Conservation (phyloP, 2,329 filamentous ascomycete species). For the Pseudopyricularia javanii region DNA sequence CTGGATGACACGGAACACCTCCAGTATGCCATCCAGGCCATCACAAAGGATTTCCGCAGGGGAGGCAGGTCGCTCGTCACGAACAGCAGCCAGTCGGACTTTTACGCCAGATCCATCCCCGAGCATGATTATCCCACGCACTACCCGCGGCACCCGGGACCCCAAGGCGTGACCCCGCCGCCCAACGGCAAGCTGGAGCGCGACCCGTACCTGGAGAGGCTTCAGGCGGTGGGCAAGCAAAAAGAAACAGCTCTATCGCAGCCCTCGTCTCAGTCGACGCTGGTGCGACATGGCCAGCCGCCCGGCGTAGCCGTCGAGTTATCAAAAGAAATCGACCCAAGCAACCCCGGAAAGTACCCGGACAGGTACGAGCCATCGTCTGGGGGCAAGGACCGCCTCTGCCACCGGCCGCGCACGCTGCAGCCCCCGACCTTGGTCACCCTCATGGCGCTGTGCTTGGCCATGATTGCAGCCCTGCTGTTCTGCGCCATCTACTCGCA, state of each 20-base stretch:
- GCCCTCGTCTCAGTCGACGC: constrained; percentile 7
- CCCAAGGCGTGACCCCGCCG: neutral
- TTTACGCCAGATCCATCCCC: neutral
- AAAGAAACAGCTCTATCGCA: neutral
- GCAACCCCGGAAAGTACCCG: neutral
- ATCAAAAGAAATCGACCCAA: neutral
- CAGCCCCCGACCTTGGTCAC: constrained; percentile 50
- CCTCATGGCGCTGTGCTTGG: constrained; percentile 47
- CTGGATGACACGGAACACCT: constrained; percentile 81
- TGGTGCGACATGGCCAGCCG: constrained; percentile 7
- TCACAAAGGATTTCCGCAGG: constrained; percentile 51
- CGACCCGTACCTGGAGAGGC: neutral
- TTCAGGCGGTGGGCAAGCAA: neutral
- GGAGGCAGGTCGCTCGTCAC: neutral
- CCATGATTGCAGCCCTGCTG: constrained; percentile 62
- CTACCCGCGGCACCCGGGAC: neutral
- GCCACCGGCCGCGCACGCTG: constrained; percentile 59
- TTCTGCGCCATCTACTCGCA: constrained; percentile 61
- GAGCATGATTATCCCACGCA: neutral
- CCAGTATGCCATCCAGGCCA: constrained; percentile 76
- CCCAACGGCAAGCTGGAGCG: neutral
- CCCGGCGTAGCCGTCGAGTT: constrained; percentile 4
- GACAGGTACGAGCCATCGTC: neutral
- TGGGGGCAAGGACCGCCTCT: neutral
- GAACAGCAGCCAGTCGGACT: neutral